Conservation (phyloP, 163 green algal genomes). For the Scenedesmus sp. region DNA sequence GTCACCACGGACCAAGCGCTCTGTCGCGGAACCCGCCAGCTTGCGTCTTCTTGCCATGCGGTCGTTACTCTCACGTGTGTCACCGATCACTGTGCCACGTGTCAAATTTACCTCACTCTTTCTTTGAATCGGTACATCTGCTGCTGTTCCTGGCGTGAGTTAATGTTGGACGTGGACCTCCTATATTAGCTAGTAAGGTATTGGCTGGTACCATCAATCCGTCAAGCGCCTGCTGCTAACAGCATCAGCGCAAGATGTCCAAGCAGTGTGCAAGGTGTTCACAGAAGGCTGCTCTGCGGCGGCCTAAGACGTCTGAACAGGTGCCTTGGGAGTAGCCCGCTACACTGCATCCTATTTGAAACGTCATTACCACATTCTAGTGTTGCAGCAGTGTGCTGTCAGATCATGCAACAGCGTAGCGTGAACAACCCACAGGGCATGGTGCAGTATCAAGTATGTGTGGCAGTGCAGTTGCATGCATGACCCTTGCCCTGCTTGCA, state of each 20-base stretch:
- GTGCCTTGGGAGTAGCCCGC: constrained; percentile 43
- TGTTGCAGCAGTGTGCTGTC: background rate
- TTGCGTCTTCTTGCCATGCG: background rate
- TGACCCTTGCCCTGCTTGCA: background rate
- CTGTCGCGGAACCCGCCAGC: background rate
- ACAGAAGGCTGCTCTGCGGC: constrained; percentile 74
- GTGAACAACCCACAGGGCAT: background rate
- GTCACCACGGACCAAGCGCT: background rate
- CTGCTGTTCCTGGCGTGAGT: background rate
- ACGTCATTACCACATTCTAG: background rate
- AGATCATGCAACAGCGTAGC: background rate
- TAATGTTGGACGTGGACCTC: background rate
- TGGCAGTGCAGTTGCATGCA: background rate
- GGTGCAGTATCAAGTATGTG: background rate
- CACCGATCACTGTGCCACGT: background rate
- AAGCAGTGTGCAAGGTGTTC: constrained; percentile 40
- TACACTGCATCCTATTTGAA: too few species aligned
- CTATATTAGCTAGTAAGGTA: background rate
- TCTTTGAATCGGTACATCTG: background rate
- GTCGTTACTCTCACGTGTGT: background rate
- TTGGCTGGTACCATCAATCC: background rate
- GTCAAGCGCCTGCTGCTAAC: background rate
- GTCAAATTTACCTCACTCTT: background rate
- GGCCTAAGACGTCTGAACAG: constrained; percentile 88
- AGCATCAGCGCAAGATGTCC: background rate